Base-by-base conservation (phyloP, 345 rosid species). In the Trapa incisa region DNA sequence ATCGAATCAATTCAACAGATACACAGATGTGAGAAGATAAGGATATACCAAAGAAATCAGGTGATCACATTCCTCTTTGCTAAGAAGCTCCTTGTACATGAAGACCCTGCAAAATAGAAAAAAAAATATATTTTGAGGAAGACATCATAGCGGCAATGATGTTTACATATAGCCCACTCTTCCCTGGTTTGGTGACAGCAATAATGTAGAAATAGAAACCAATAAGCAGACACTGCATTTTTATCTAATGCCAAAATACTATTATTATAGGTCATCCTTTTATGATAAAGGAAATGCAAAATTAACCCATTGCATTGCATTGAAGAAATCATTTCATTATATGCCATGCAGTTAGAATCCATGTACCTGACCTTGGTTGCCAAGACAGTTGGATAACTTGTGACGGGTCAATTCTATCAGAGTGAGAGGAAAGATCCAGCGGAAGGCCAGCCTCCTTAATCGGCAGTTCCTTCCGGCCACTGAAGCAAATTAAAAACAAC, bases 301-400 rank as follows among this genome's bases (percentile, higher is more conserved):
- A 54, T 54, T 6, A 12, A 6, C 29, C 29, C 29, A 22, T 22
- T 4, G 5, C 60, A 22, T 45, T 16, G 65, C 50, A 52, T 47
- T 43, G n/a, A 58, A 61, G 47, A 37, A 58, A 69, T 22, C 37
- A 48, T 2, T 2, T 37, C 56, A 62, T 42, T 62, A 75, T 60
- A 35, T 45, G 57, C 29, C 56, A 61, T 29, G 56, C 22, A 22
- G 66, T 36, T 48, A 47, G 32, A 43, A 56, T 68, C 65, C 61
- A 79, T 72, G 77, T 84, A 93, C 94, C 92, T 87, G 92, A 90
- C 98, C 98, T 93, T 85, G 97, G 98, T 75, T 58, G 86, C 97
- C 98, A 90, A 62, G 89, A 88, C 72, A 90, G 85, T 37, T 80
- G 89, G 67, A 81, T 70, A 39, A 86, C 96, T 70, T 79, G 84